These are phyloP conservation scores for Mikania micrantha DNA, from an alignment of 129 eudicot genomes.

Conservation along the genomic window DNA sequence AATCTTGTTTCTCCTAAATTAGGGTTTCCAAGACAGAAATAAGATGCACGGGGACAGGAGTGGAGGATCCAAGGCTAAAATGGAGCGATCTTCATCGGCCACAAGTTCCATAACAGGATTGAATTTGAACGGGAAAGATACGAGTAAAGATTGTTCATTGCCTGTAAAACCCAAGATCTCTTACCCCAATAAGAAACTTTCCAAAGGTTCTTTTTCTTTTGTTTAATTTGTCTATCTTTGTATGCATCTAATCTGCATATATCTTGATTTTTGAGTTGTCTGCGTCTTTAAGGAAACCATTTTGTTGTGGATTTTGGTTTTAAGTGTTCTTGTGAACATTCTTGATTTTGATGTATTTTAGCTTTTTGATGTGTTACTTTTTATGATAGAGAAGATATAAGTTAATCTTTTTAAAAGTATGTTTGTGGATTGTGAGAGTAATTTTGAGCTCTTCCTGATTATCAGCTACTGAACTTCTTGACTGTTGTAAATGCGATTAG, in stretches of 20 bases:
- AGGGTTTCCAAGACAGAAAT: conserved; percentile 19
- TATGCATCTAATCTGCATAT: neutral
- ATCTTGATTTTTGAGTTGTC: neutral
- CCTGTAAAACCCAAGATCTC: conserved; percentile 20
- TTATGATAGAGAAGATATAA: neutral
- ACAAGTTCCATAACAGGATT: conserved; percentile 15
- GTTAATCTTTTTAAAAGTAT: neutral
- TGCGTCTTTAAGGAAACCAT: neutral
- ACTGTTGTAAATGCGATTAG: neutral
- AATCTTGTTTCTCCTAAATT: conserved; percentile 3
- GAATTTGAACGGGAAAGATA: conserved; percentile 24
- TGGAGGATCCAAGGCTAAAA: conserved; percentile 31
- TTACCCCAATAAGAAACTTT: conserved; percentile 23
- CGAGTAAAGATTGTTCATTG: conserved; percentile 13
- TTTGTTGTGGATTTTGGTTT: conserved; percentile 1
- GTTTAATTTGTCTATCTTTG: neutral
- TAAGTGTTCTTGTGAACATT: neutral
- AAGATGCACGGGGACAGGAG: conserved; percentile 25
- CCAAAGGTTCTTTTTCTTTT: conserved; percentile 10
- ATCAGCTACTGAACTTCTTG: neutral
- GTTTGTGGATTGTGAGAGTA: neutral
- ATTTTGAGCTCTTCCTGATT: neutral
- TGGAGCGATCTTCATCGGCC: conserved; percentile 28
- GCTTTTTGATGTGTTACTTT: neutral
- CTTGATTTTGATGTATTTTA: neutral